Evolutionary conservation across 192 early-diverging fungal genomes (phyloP), one percentile per base, ranked within the genome.

Genomic region (Podila clonocystis): DNA sequence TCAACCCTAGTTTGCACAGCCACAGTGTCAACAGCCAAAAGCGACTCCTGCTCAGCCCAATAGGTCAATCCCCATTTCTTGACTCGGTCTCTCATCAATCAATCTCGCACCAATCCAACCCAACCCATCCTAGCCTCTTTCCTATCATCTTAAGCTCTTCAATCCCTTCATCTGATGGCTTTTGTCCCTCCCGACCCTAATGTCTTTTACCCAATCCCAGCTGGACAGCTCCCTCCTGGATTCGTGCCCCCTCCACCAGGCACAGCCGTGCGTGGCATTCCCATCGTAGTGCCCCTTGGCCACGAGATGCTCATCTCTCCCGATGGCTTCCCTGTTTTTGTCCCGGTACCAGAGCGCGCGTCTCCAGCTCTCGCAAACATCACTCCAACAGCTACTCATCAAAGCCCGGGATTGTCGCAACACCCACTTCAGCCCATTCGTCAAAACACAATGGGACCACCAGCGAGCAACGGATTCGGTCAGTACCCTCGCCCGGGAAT

Each of bases 251-350:
- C 77, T 15, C 70, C 77, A 30, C 77, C 77, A 31, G 77, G 77
- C 28, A 69, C 70, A 0, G 77, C 77, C 2, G 70, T 80, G 52
- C 70, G 77, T 7, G 77, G 77, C 15, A 73, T 80, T 52, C 70
- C 77, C 58, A 80, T 80, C 31, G 77, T 80, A 15, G 77, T 80
- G 11, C 77, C 77, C 13, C 41, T 67, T 1, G 77, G 77, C 2
- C 67, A 59, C 22, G 77, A 80, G 71, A 80, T 80, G 77, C 77
- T 80, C 66, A 80, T 80, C 70, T 80, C 77, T 1, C 77, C 77
- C 9, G 77, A 80, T 5, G 77, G 77, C 2, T 80, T 80, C 50
- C 77, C 77, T 12, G 77, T 80, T 57, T 80, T 80, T 69, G 71
- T 80, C 7, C 77, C 77, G 30, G 77, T 80, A 4, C 70, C 77